Base-by-base conservation (phyloP, 2,329 filamentous ascomycete species). In the Harringtonia aguacate region DNA sequence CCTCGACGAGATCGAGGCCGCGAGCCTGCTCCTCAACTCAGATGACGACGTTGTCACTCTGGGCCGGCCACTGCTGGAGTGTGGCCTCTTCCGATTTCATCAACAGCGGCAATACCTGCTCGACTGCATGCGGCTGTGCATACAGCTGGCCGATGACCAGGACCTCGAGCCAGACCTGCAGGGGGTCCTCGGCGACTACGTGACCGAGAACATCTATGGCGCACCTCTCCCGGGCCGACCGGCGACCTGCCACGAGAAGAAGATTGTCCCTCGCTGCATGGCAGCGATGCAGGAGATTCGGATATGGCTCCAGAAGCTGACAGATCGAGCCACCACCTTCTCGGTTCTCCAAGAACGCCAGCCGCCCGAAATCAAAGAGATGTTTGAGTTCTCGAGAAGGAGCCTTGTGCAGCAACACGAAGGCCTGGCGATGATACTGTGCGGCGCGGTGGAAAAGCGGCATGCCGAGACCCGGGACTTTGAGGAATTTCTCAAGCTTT, bases 331-430 rank as follows among this genome's bases (percentile, higher is more conserved):
- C 33, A 81, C 86, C 45, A 84, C 85, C 44, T 79, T 81, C 9
- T 75, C 81, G 27, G 75, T 94, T 4, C 72, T 95, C 13, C 84
- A 85, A 4, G 78, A 84, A 50, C 68, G 67, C 8, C 58, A 56
- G 43, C 59, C 66, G 36, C 70, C 73, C 10, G 84, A 89, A 51
- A 72, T 82, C 45, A 71, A 82, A 52, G 86, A 94, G 57, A 83
- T 82, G 4, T 75, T 94, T 49, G 81, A 89, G 53, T 85, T 86
- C 55, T 86, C 94, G 55, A 79, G 83, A 36, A 68, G 77, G 52
- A 94, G 86, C 56, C 72, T 98, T 41, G 78, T 83, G 20, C 81
- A 86, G 56, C 90, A 98, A 61, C 94, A 98, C 58, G 90, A 98
- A 58, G 78, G 84, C 15, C 68, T 99, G 15, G 81, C 83, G 13